phyloP scores from a whole-genome alignment of 2,329 filamentous ascomycete species.

The Ambrosiella beaveri region DNA sequence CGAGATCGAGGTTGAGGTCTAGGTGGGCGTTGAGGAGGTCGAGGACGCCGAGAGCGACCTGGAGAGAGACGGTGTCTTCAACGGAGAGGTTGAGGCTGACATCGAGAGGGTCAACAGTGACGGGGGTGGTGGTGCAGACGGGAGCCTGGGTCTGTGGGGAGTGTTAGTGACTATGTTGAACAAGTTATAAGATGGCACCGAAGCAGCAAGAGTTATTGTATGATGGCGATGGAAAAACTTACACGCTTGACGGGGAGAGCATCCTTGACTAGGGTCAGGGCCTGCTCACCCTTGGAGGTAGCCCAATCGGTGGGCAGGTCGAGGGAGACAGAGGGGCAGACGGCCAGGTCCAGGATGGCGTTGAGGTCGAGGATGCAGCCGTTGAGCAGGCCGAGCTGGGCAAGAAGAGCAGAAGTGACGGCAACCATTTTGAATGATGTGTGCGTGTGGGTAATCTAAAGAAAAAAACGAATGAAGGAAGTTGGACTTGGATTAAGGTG shows the following conservation, averaged over 20 bases:
- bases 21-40: conserved; percentile 6
- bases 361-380: conserved; percentile 9
- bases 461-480: neutral
- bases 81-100: conserved; percentile 1
- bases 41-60: conserved; percentile 8
- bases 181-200: neutral
- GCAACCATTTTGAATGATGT: conserved; percentile 12
- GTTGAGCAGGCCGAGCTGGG: conserved; percentile 9
- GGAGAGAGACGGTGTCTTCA: conserved; percentile 4
- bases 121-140: conserved; percentile 3
- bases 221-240: neutral
- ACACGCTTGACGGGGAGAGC: conserved; percentile 2
- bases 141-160: neutral
- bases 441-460: neutral
- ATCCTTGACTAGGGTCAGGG: neutral
- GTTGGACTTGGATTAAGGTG: neutral
- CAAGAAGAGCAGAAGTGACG: conserved; percentile 2
- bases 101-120: conserved; percentile 10
- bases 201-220: no score
- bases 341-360: neutral
- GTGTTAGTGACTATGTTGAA: neutral
- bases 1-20: conserved; percentile 7
- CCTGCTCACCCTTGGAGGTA: neutral
- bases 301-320: neutral
- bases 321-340: conserved; percentile 1